Percentiles rank a stretch among this genome's conserved stretches.
Evolutionary conservation across 805 yeast genomes (phyloP).

Genomic region (Myxozyma vanderwaltii): DNA sequence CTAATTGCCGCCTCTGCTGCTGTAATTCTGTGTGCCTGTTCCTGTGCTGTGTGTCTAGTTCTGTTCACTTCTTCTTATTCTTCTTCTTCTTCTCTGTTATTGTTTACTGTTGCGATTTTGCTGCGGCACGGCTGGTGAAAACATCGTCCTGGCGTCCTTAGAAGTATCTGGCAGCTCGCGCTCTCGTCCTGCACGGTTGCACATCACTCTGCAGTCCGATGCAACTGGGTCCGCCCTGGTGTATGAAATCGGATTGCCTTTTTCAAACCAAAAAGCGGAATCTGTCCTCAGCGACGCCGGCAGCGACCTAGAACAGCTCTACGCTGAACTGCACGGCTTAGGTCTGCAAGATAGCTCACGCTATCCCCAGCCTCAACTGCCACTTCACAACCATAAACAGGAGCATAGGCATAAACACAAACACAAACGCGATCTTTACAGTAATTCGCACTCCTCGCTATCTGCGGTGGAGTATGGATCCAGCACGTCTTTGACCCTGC

Average conservation of each 20-base stretch:
- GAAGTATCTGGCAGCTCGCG: too few species aligned
- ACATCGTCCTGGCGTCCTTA: not conserved
- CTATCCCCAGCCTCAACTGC: not conserved
- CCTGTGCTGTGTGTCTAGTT: too few species aligned
- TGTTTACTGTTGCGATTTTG: too few species aligned
- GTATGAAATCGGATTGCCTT: not conserved
- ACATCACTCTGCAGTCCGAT: not conserved
- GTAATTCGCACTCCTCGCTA: too few species aligned
- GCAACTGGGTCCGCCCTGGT: not conserved
- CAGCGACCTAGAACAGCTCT: not conserved
- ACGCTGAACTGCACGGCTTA: not conserved
- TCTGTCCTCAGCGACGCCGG: not conserved
- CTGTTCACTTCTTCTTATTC: too few species aligned
- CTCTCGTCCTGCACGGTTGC: not conserved
- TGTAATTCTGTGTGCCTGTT: too few species aligned
- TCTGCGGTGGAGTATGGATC: too few species aligned
- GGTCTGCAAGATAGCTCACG: constrained; percentile 8
- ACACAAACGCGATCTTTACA: too few species aligned
- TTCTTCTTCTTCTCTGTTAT: too few species aligned
- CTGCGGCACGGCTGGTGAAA: too few species aligned
- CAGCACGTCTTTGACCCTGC: too few species aligned
- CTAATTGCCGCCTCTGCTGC: too few species aligned
- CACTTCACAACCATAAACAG: not conserved
- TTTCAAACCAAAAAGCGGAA: not conserved
- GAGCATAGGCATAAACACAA: not conserved